Conservation (phyloP, 129 eudicot genomes). For the carrot (Daucus carota) region DH1_v3.0 NC_030383.2:53426501-53427000, state of each 20-base stretch:
- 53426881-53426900: not conserved
- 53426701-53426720: not conserved
- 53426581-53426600: not conserved
- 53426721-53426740: not conserved
- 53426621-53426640: slow-evolving; percentile 23
- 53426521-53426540: slow-evolving; percentile 3
- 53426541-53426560: not conserved
- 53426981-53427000: not conserved
- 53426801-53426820: slow-evolving; percentile 80
- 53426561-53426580: not conserved
- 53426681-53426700: slow-evolving; percentile 2
- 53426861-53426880: slow-evolving; percentile 27
- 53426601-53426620: slow-evolving; percentile 76
- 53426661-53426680: slow-evolving; percentile 28
- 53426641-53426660: slow-evolving; percentile 63
- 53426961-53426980: not conserved
- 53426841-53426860: slow-evolving; percentile 73
- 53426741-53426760: slow-evolving; percentile 46
- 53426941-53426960: not conserved
- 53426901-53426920: not conserved
- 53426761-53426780: slow-evolving; percentile 74
- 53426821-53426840: slow-evolving; percentile 88
- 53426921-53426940: not conserved
- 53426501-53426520: not conserved
- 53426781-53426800: slow-evolving; percentile 53